phyloP scores from a whole-genome alignment of 108 stramenopile species.

The Fistulifera pelliculosa region DNA sequence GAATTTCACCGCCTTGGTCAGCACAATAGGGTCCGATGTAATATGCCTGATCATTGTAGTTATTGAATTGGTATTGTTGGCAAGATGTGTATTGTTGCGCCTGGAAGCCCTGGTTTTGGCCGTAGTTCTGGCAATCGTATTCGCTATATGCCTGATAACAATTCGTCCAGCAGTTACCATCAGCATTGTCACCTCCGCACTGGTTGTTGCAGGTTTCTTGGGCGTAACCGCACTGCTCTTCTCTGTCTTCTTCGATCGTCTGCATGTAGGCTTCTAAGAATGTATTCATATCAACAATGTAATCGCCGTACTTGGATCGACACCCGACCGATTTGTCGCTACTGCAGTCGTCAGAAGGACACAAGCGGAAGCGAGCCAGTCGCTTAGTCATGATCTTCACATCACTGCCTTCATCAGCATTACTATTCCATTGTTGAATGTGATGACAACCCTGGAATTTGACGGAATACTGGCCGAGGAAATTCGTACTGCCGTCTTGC shows the following conservation, averaged over 20 bases:
- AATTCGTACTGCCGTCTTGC: constrained; percentile 43
- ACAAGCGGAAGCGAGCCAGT: constrained; percentile 75
- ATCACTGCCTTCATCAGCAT: constrained; percentile 11
- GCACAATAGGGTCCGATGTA: constrained; percentile 84
- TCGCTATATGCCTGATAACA: constrained; percentile 22
- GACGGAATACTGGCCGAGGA: constrained; percentile 66
- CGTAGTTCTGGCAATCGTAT: constrained; percentile 8
- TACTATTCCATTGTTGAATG: constrained; percentile 56
- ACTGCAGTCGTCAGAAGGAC: constrained; percentile 53
- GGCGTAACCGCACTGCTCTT: constrained; percentile 6
- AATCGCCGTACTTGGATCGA: constrained; percentile 62
- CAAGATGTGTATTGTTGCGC: background rate
- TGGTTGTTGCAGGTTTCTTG: constrained; percentile 2
- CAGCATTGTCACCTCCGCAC: constrained; percentile 6
- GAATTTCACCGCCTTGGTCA: constrained; percentile 72
- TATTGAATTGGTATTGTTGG: background rate
- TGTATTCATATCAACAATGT: constrained; percentile 75
- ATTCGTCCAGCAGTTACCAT: constrained; percentile 22
- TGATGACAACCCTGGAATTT: constrained; percentile 88
- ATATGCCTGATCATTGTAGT: constrained; percentile 20
- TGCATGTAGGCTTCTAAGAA: constrained; percentile 54
- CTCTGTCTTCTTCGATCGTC: constrained; percentile 23
- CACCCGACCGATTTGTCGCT: constrained; percentile 48
- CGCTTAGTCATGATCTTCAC: constrained; percentile 64
- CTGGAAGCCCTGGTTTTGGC: constrained; percentile 6